Evolutionary conservation across 495 filamentous ascomycete species (phyloP).

Genomic region (Tuber magnatum): DNA sequence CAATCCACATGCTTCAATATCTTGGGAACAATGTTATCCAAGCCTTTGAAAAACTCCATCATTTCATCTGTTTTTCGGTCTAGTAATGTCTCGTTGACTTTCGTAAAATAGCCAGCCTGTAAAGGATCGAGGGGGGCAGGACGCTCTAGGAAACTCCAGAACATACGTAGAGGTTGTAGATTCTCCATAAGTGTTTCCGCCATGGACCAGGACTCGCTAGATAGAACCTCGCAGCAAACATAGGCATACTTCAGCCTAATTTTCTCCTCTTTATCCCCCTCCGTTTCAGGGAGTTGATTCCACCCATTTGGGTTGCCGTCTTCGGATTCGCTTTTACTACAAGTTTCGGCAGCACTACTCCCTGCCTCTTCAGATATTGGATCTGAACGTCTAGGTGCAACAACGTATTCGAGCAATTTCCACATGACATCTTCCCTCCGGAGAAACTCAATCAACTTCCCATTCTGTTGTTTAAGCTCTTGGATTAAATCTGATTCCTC

Average conservation of each 20-base stretch:
- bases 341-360: slow-evolving; percentile 25
- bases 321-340: slow-evolving; percentile 51
- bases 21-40: slow-evolving; percentile 71
- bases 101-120: slow-evolving; percentile 96
- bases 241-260: slow-evolving; percentile 84
- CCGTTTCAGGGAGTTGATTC: slow-evolving; percentile 50
- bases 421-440: slow-evolving; percentile 80
- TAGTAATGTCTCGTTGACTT: slow-evolving; percentile 91
- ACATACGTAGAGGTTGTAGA: slow-evolving; percentile 63
- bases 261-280: slow-evolving; percentile 73
- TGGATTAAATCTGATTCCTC: slow-evolving; percentile 94
- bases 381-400: slow-evolving; percentile 55
- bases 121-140: slow-evolving; percentile 76
- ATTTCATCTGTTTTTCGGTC: slow-evolving; percentile 98
- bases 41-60: slow-evolving; percentile 74
- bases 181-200: slow-evolving; percentile 86
- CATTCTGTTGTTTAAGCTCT: slow-evolving; percentile 95
- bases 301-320: slow-evolving; percentile 51
- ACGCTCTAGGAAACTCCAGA: slow-evolving; percentile 83
- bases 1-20: slow-evolving; percentile 94
- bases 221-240: slow-evolving; percentile 83
- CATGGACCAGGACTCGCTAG: slow-evolving; percentile 94
- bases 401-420: slow-evolving; percentile 82
- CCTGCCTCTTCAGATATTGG: slow-evolving; percentile 45
- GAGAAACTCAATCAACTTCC: slow-evolving; percentile 93